Base-by-base conservation (phyloP, 2,329 filamentous ascomycete genomes). In the Fusarium penzigii region DNA sequence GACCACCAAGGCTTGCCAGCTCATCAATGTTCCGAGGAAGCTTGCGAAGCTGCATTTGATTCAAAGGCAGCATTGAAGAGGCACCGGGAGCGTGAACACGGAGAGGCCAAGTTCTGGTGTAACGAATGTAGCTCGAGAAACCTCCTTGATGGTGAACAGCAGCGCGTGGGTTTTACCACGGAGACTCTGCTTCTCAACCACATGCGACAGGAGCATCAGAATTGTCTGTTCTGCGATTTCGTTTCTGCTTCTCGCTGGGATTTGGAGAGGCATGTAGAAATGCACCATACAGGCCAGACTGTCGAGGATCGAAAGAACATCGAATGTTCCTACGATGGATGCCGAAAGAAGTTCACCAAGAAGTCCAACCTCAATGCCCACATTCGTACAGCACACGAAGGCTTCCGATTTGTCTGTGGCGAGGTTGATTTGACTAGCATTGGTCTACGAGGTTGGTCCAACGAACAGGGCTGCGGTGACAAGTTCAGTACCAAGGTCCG, bases 311-410 rank as follows among this genome's bases (percentile, higher is more conserved):
- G 86, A 52, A 88, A 85, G 69, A 83, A 78, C 1, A 83, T 87
- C 46, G 69, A 74, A 1, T 96, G 93, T 68, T 80, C 84, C 1
- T 79, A 86, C 65, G 72, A 78, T 0, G 86, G 81, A 17, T 97
- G 92, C 69, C 78, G 75, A 49, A 90, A 89, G 65, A 83, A 78
- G 48, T 97, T 97, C 71, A 92, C 90, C 16, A 89, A 88, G 66
- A 85, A 83, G 55, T 87, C 88, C n/a, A 97, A 96, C 63, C 78
- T 96, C 46, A 89, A 87, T 14, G 83, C 86, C 1, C 93, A 97
- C 67, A 78, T 93, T 49, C 86, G 87, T 51, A 86, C 83, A 11
- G 86, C 87, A 0, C 93, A 97, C 67, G 81, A 91, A 59, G 87
- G 90, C 16, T 76, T 85, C 59, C 85, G 85, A 10, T 97, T 90